These are phyloP conservation scores for Eucalyptus paniculata DNA, from an alignment of 345 rosid genomes.

Conservation along the genomic window DNA sequence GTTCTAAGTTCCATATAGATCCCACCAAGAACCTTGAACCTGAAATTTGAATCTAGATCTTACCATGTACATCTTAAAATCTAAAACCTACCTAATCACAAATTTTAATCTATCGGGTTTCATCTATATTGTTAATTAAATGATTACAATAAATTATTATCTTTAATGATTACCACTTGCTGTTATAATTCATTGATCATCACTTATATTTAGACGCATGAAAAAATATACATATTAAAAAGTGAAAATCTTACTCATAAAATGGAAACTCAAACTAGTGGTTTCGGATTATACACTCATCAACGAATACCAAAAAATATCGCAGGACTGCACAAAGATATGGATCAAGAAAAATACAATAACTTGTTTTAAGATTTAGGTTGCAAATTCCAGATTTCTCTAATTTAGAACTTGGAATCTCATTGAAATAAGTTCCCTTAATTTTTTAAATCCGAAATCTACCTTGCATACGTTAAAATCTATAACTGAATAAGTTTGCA, in stretches of 20 bases:
- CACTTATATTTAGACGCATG: rapidly evolving
- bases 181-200: rapidly evolving
- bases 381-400: rapidly evolving
- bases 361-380: rapidly evolving
- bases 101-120: rapidly evolving
- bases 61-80: rapidly evolving
- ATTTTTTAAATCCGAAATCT: rapidly evolving
- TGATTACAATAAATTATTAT: too few species aligned
- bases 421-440: too few species aligned
- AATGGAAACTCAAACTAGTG: rapidly evolving
- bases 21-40: rapidly evolving
- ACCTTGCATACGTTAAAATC: too few species aligned
- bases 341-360: rapidly evolving
- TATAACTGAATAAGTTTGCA: too few species aligned
- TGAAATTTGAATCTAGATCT: rapidly evolving
- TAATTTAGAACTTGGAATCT: too few species aligned
- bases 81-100: rapidly evolving
- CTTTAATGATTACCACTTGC: too few species aligned
- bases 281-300: rapidly evolving
- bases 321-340: rapidly evolving
- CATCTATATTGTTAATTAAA: too few species aligned
- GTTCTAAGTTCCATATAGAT: rapidly evolving
- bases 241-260: too few species aligned
- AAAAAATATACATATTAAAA: too few species aligned
- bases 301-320: rapidly evolving